Conservation (phyloP, 441 rosid species). For the Erysimum cheiri region DNA sequence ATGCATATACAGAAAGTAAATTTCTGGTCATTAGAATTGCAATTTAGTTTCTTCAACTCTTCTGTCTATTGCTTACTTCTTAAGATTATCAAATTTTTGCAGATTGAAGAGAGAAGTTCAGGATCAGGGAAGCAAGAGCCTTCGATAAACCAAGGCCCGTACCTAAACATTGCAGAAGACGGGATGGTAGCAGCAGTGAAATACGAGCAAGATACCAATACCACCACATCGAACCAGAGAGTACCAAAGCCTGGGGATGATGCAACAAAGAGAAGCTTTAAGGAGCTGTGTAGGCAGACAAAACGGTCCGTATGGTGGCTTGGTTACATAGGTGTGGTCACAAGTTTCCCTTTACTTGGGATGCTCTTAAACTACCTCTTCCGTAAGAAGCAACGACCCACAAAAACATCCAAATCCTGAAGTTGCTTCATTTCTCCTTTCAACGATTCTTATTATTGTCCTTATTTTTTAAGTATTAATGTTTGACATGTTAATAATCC, state of each 20-base stretch:
- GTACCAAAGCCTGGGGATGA: slow-evolving; percentile 11
- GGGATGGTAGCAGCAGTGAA: slow-evolving; percentile 72
- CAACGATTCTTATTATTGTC: neutral
- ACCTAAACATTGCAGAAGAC: slow-evolving; percentile 59
- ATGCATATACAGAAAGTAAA: slow-evolving; percentile 73
- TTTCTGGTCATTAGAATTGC: neutral
- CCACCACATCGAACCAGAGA: slow-evolving; percentile 3
- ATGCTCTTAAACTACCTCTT: slow-evolving; percentile 47
- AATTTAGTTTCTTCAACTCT: neutral
- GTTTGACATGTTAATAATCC: neutral
- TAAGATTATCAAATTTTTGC: slow-evolving; percentile 29
- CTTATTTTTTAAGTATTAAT: neutral
- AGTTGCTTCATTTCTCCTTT: neutral
- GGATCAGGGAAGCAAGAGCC: slow-evolving; percentile 45
- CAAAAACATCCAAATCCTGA: slow-evolving; percentile 26
- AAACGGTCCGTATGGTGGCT: slow-evolving; percentile 58
- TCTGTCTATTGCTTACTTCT: neutral
- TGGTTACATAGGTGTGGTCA: slow-evolving; percentile 56
- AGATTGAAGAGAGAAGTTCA: slow-evolving; percentile 42
- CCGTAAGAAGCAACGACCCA: slow-evolving; percentile 52
- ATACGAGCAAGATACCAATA: slow-evolving; percentile 45
- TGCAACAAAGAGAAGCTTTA: slow-evolving; percentile 48
- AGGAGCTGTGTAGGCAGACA: slow-evolving; percentile 48
- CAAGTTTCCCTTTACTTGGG: slow-evolving; percentile 69
- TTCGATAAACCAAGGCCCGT: slow-evolving; percentile 73